These are phyloP conservation scores for Nephelium lappaceum DNA, from an alignment of 345 rosid genomes.

Conservation along the genomic window DNA sequence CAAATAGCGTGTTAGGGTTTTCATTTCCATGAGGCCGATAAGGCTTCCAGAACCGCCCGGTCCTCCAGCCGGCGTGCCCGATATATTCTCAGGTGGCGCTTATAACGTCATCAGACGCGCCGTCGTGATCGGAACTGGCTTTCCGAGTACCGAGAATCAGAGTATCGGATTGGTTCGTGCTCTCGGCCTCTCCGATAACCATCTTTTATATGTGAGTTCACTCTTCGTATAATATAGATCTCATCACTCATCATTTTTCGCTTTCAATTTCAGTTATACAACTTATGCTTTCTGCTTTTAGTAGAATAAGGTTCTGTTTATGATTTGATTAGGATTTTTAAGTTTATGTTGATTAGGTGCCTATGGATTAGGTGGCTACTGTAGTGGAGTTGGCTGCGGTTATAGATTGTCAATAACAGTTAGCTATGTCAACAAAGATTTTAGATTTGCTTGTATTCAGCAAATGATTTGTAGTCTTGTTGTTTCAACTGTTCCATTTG, in stretches of 20 bases:
- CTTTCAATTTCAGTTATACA: background rate
- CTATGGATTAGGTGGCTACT: background rate
- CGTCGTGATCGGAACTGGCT: conserved; percentile 87
- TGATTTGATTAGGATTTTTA: too few relatives aligned
- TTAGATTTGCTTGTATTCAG: too few relatives aligned
- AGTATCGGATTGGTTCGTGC: conserved; percentile 85
- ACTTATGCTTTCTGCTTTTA: background rate
- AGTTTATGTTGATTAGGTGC: background rate
- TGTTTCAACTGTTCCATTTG: background rate
- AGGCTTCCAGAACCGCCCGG: conserved; percentile 87
- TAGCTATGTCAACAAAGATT: background rate
- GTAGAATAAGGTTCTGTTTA: too few relatives aligned
- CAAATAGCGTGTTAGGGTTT: conserved; percentile 24
- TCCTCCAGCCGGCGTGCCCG: conserved; percentile 71
- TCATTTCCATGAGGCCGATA: conserved; percentile 71
- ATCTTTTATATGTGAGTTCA: conserved; percentile 67
- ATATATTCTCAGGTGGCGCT: conserved; percentile 86
- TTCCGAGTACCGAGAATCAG: conserved; percentile 87
- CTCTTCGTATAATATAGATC: background rate
- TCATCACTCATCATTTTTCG: background rate
- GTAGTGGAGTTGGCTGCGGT: background rate
- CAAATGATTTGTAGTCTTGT: background rate
- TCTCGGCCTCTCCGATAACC: conserved; percentile 72
- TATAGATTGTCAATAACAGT: background rate
- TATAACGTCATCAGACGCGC: conserved; percentile 82